Base-by-base conservation (phyloP, 441 rosid genomes). In the Adansonia gregorii region DNA sequence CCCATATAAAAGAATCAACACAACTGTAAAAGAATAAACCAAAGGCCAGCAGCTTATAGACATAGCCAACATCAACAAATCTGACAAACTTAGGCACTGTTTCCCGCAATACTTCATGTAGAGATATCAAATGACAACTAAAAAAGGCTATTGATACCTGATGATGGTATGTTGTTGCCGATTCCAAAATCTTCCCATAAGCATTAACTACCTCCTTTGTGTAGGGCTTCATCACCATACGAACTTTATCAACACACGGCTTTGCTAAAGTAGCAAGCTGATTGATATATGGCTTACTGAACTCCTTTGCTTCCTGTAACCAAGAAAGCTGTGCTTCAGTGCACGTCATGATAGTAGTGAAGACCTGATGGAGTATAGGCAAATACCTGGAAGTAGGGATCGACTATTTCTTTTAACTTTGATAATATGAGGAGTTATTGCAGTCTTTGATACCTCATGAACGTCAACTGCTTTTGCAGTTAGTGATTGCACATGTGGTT, bases 381-480 rank as follows among this genome's bases (percentile, higher is more conserved):
- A 63, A 46, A 56, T 82, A 93, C 99, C 99, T 91, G 97, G 81
- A 88, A 92, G 82, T 90, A 92, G 48, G 98, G 98, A 82, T 93
- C 93, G 17, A 86, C 87, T 73, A 85, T 12, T 87, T 94, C 93
- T 80, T 92, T 98, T 35, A 70, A 80, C 88, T 78, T 78, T 87
- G 64, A 65, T 78, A 58, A 89, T 58, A 77, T 92, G 94, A 46
- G 94, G 96, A 80, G 90, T 85, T 41, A 95, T 70, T 67, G 89
- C 82, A 80, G 75, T 81, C 87, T 86, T 93, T 67, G 96, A 89
- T 78, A 86, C 84, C 79, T 87, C 91, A 79, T 87, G 93, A 78
- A 83, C 79, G 73, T 93, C 93, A 77, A 87, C 61, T 55, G 94
- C 83, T 83, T 88, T 97, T n/a, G 88, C 74, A 67, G 86, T 80